These are phyloP conservation scores for Suhomyces taliae DNA, from an alignment of 1,139 yeast genomes.

Conservation along the genomic window DNA sequence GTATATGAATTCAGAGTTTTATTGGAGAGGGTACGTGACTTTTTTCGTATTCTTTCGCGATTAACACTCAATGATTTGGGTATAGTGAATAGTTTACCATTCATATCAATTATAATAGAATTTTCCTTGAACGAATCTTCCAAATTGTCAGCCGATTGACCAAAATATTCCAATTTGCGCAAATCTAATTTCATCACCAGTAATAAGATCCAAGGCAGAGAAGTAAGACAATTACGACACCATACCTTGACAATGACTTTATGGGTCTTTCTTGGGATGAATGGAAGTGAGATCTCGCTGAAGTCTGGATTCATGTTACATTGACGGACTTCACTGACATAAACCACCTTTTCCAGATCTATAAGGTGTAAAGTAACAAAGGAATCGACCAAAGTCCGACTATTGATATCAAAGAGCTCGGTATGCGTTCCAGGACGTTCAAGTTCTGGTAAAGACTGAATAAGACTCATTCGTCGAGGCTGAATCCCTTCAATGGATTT, in stretches of 20 bases:
- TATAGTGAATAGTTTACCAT: slow-evolving; percentile 24
- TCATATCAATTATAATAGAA: slow-evolving; percentile 26
- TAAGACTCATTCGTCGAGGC: slow-evolving; percentile 13
- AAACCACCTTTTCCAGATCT: slow-evolving; percentile 20
- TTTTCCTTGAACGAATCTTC: slow-evolving; percentile 26
- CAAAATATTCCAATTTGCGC: slow-evolving; percentile 18
- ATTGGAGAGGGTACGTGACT: neutral
- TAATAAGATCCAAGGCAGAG: slow-evolving; percentile 23
- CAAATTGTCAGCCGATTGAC: slow-evolving; percentile 10
- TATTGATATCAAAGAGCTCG: slow-evolving; percentile 15
- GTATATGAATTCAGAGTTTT: slow-evolving; percentile 25
- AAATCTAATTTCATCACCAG: slow-evolving; percentile 23
- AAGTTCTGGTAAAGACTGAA: slow-evolving; percentile 12
- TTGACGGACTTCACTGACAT: slow-evolving; percentile 36
- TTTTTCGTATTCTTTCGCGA: slow-evolving; percentile 5
- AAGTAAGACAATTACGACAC: slow-evolving; percentile 14
- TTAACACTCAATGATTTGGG: slow-evolving; percentile 13
- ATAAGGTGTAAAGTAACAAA: slow-evolving; percentile 30
- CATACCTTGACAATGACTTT: slow-evolving; percentile 27
- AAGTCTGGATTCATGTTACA: slow-evolving; percentile 33
- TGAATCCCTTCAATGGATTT: slow-evolving; percentile 2
- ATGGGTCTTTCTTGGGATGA: slow-evolving; percentile 7
- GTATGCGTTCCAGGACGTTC: slow-evolving; percentile 13
- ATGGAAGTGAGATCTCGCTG: slow-evolving; percentile 29
- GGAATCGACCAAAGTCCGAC: slow-evolving; percentile 24